Evolutionary conservation across 768 basidiomycete genomes (phyloP), one percentile per base, ranked within the genome.

Genomic region (Mycena amicta): DNA sequence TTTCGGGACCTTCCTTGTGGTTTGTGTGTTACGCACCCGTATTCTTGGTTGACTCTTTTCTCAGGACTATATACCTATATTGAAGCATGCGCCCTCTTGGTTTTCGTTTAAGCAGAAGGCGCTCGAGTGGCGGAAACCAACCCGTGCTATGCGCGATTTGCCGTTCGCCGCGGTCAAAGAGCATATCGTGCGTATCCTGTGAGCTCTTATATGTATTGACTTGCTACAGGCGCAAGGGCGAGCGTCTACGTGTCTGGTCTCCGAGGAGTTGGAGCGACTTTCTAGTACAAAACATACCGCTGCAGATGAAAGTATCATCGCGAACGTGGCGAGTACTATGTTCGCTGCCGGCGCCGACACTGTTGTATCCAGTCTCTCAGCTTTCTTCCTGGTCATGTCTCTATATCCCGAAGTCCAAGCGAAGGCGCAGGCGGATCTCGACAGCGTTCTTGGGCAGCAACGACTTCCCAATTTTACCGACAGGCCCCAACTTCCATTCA

Each of bases 1-100:
- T 50, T 78, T 76, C 62, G 80, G 80, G 6, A 72, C 74, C 2
- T 81, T 74, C 56, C 67, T 80, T 15, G 80, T 81, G 45, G 68
- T 80, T 69, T 55, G 69, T 70, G 66, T 8, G 8, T 18, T 37
- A 37, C 50, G 12, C n/a, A 5, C 27, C 3, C 26, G 40, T 2
- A 16, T 27, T 37, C 28, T 53, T 12, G 39, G 26, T n/a, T 37
- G 31, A 53, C 22, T 29, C 43, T 55, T 51, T 11, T 33, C 18
- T 39, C 50, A 73, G 71, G 72, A 73, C 53, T 75, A 73, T 56
- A 40, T 72, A 13, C 72, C 74, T 2, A 54, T 64, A 11, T 57
- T 83, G 29, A 78, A 77, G 56, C 67, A 80, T 50, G 58, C 78
- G 2, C 81, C 80, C 20, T 51, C 67, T 3, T 82, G 72, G 71